Conservation (phyloP, 306 rosid genomes). For the Vigna trinervia region DNA sequence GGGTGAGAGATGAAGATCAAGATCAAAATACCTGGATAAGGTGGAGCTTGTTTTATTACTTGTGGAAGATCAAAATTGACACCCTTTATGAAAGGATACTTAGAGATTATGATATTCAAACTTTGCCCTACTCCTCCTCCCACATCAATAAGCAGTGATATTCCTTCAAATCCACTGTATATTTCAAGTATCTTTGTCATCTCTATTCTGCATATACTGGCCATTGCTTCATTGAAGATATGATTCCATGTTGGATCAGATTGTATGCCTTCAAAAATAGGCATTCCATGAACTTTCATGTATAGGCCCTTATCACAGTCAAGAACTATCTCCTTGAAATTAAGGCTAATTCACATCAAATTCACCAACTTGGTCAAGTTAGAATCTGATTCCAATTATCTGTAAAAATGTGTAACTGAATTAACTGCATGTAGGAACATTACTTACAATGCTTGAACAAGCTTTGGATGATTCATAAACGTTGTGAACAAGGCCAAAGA, state of each 20-base stretch:
- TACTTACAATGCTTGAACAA: neutral
- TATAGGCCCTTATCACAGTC: constrained; percentile 28
- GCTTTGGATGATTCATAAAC: neutral
- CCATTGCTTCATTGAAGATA: constrained; percentile 37
- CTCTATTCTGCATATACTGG: constrained; percentile 6
- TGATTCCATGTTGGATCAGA: constrained; percentile 39
- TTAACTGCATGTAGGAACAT: neutral
- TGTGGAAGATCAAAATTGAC: constrained; percentile 48
- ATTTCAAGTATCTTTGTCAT: constrained; percentile 39
- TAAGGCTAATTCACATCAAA: constrained; percentile 7
- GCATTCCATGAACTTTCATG: constrained; percentile 45
- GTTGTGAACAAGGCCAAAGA: neutral
- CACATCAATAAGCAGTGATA: constrained; percentile 43
- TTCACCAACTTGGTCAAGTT: neutral
- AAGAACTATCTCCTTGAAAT: constrained; percentile 44
- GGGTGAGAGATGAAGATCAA: no score
- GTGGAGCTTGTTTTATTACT: constrained; percentile 42
- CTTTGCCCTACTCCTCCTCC: constrained; percentile 44
- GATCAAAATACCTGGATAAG: constrained; percentile 9
- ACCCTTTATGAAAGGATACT: constrained; percentile 47
- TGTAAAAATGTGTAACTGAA: no score
- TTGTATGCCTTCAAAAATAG: constrained; percentile 32
- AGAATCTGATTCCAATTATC: neutral
- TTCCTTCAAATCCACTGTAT: constrained; percentile 48
- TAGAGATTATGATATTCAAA: constrained; percentile 37